Percentiles rank a stretch among this genome's conserved stretches.
These are phyloP conservation scores for Trichoderma cornu-damae DNA, from an alignment of 2,329 filamentous ascomycete species.

Conservation along the genomic window DNA sequence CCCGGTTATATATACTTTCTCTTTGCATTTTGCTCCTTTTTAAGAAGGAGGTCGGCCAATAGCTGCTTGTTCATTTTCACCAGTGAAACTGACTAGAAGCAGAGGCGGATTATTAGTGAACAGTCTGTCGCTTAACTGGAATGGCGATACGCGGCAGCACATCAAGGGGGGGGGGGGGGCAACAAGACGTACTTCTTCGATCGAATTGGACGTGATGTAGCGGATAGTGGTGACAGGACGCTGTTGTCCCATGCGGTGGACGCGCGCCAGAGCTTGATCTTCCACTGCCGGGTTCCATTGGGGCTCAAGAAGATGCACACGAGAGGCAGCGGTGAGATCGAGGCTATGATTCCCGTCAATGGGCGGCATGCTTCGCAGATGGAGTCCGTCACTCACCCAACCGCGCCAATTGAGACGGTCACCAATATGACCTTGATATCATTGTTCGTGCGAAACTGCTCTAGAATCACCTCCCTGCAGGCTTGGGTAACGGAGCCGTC, in stretches of 20 bases:
- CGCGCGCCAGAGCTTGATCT: not conserved
- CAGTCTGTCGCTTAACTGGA: too few relatives aligned
- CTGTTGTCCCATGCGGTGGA: not conserved
- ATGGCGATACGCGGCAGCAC: too few relatives aligned
- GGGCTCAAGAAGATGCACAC: not conserved
- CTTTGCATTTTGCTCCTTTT: too few relatives aligned
- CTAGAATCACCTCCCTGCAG: not conserved
- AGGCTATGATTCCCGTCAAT: not conserved
- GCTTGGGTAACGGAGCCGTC: not conserved
- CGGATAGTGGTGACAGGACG: not conserved
- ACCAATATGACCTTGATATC: not conserved
- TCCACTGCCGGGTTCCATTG: slow-evolving; percentile 1
- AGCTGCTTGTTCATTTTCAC: too few relatives aligned
- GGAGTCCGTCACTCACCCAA: not conserved
- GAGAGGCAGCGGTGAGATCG: not conserved
- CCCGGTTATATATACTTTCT: too few relatives aligned
- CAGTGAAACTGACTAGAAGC: too few relatives aligned
- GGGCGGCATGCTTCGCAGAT: too few relatives aligned
- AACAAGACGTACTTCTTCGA: too few relatives aligned
- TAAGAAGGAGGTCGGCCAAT: too few relatives aligned
- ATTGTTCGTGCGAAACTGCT: not conserved
- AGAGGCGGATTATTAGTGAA: too few relatives aligned
- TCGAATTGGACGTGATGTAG: not conserved
- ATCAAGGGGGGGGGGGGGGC: too few relatives aligned
- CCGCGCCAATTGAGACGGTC: not conserved